Evolutionary conservation across 805 yeast species (phyloP), one percentile per base, ranked within the genome.

Genomic region (Yamadazyma paraphyllophila): DNA sequence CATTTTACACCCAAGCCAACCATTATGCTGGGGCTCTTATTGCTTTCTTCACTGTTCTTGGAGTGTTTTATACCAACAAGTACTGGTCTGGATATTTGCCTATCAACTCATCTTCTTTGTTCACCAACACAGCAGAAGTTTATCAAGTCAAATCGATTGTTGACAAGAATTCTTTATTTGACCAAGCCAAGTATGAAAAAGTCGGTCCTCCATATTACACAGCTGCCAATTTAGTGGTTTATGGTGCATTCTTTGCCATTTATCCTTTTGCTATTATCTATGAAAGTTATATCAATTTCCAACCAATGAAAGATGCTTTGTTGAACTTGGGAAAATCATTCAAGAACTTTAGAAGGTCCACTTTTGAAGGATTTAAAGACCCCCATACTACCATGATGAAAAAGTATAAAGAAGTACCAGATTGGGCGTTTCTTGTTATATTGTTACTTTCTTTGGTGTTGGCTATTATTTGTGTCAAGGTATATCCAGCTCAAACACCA

Each of bases 81-180:
- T 55, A 55, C 27, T 62, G 66, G 66, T 37, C 58, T 11, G 56
- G 47, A 5, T 62, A 52, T 39, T 39, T 62, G 15, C 65, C 68
- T 20, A 66, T 75, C 63, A 56, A 78, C 58, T 63, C 79, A 20
- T 73, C 74, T 52, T 54, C 60, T 10, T 54, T 79, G 15, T 79
- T 66, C 59, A 72, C 75, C 42, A 80, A 80, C 55, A 66, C 61
- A 14, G 85, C 81, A 30, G 60, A 64, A 15, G 38, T 58, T 1
- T 81, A 67, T 59, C 59, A 68, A 12, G 77, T 80, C 38, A 61
- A 66, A 16, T 48, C 67, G 37, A 65, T 81, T 30, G 56, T 81
- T 36, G 56, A 72, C 37, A 54, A 51, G 2, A 56, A 69, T n/a
- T 70, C 70, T 45, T 50, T 59, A 17, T 57, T 63, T 27, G 61